phyloP scores from a whole-genome alignment of 306 rosid genomes.

The Castanea crenata region DNA sequence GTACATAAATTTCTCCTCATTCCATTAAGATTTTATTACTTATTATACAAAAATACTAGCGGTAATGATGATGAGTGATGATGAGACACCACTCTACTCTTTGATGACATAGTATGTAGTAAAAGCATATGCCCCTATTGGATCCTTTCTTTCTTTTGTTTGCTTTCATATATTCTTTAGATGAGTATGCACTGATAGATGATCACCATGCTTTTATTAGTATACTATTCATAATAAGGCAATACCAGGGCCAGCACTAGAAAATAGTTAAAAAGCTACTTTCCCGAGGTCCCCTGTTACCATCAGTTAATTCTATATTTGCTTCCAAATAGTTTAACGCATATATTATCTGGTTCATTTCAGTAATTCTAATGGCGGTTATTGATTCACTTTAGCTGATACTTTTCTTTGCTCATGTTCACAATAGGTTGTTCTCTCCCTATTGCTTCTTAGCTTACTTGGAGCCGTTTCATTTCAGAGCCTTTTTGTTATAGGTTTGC shows the following conservation, averaged over 20 bases:
- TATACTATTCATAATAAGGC: neutral
- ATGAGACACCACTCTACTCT: neutral
- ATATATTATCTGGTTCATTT: neutral
- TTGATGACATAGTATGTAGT: no score
- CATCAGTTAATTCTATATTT: neutral
- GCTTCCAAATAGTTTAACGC: neutral
- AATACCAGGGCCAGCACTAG: neutral
- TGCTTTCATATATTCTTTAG: neutral
- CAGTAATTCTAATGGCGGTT: neutral
- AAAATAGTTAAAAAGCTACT: neutral
- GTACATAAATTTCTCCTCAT: no score
- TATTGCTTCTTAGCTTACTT: slow-evolving; percentile 68
- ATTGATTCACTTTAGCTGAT: slow-evolving; percentile 10
- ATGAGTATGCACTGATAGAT: neutral
- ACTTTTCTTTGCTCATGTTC: slow-evolving; percentile 29
- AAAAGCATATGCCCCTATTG: no score
- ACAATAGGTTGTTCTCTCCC: slow-evolving; percentile 59
- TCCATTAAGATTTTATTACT: no score
- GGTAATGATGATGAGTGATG: neutral
- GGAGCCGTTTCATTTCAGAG: slow-evolving; percentile 67
- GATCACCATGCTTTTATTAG: neutral
- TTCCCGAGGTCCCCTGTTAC: neutral
- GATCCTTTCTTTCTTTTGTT: neutral
- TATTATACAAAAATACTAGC: no score
- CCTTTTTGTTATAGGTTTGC: slow-evolving; percentile 62